Base-by-base conservation (phyloP, 2,329 filamentous ascomycete genomes). In the Verticillium klebahnii region DNA sequence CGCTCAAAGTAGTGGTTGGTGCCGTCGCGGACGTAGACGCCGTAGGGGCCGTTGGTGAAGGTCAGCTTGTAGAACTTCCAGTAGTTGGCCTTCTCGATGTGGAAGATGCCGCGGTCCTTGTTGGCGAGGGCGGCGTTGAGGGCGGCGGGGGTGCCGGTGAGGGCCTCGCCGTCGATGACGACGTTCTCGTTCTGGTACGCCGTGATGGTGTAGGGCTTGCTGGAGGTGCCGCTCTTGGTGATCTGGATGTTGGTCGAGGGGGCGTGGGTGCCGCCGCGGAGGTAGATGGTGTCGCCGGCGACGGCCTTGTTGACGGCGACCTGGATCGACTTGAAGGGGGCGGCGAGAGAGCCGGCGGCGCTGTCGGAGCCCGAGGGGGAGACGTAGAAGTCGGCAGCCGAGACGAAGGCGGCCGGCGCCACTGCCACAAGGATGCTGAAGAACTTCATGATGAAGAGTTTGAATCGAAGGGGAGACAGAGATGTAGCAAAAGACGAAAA, bases 221-320 rank as follows among this genome's bases (percentile, higher is more conserved):
- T 70, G 15, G 70, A 65, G 1, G 74, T 78, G 31, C 80, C 80
- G 37, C 74, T 76, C 61, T 77, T 77, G 54, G 70, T 77, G 68
- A 82, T 74, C 65, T 82, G 78, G 56, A 82, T 79, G 67, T 82
- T 82, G 39, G 73, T 75, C 0, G 76, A 77, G 0, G 75, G 77
- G 50, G 72, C 69, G 69, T 82, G 82, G 36, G 64, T 60, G 3
- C 73, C 74, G 58, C 72, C 72, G 25, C 72, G 71, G 56, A 74
- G 61, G 63, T 74, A 71, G 39, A 74, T 65, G 7, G 71, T 77
- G 61, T 81, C 79, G 6, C 80, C 80, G 32, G 80, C 77, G 8
- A 70, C 73, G 15, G 80, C 80, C 29, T 72, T 74, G 65, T 81
- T 68, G 5, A 82, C 75, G 0, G 79, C 80, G 3, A 72, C 70